Conservation (phyloP, 2,329 filamentous ascomycete species). For the Colletotrichum salicis region DNA sequence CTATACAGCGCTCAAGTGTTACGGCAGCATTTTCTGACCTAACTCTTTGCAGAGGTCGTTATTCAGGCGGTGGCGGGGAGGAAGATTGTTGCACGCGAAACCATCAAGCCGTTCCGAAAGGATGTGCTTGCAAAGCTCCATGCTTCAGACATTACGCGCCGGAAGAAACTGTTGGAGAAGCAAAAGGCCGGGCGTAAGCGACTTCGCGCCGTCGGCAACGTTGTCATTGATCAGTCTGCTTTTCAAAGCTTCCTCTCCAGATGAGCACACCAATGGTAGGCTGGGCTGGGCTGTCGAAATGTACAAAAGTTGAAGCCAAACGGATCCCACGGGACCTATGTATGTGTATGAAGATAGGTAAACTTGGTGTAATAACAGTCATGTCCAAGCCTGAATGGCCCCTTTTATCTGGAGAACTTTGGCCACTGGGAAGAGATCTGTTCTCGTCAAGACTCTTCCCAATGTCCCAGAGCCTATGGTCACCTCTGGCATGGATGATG, state of each 20-base stretch:
- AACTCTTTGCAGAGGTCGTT: slow-evolving; percentile 72
- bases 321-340: neutral
- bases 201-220: slow-evolving; percentile 85
- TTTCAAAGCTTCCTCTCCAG: slow-evolving; percentile 95
- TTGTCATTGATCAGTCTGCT: slow-evolving; percentile 94
- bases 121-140: slow-evolving; percentile 95
- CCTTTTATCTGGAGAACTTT: neutral
- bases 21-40: neutral
- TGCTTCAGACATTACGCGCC: slow-evolving; percentile 84
- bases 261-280: slow-evolving; percentile 46
- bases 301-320: neutral
- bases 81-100: slow-evolving; percentile 88
- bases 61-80: slow-evolving; percentile 91
- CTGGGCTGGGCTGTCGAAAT: neutral
- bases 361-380: neutral
- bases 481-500: neutral
- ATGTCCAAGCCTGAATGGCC: neutral
- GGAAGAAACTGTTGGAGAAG: slow-evolving; percentile 91
- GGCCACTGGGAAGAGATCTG: neutral
- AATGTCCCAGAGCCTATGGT: neutral
- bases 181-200: slow-evolving; percentile 96
- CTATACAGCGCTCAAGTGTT: neutral
- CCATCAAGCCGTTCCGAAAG: slow-evolving; percentile 95
- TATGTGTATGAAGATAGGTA: neutral
- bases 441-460: neutral